A percentile compares a stretch with the other conserved stretches of the same genome.
These are phyloP conservation scores for Lepidopterella palustris DNA, from an alignment of 495 filamentous ascomycete genomes.

Conservation along the genomic window DNA sequence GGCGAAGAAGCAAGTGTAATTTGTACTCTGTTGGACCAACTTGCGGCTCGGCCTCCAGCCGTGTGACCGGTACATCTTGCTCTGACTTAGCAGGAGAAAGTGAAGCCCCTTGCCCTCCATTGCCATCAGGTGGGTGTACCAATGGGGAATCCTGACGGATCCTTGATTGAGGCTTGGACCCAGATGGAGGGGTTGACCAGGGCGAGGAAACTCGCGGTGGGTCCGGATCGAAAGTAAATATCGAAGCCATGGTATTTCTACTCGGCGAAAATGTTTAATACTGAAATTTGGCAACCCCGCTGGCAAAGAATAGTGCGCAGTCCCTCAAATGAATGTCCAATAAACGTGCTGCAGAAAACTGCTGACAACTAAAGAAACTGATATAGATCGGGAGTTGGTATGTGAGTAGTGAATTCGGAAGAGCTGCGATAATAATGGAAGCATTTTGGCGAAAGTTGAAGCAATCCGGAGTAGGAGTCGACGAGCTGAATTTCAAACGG, in stretches of 20 bases:
- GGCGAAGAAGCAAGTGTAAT: constrained; percentile 79
- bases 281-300: neutral
- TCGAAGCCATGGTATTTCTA: constrained; percentile 65
- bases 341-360: constrained; percentile 21
- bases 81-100: neutral
- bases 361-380: neutral
- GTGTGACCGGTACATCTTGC: constrained; percentile 61
- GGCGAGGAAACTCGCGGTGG: constrained; percentile 83
- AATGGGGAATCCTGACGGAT: constrained; percentile 14
- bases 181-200: constrained; percentile 57
- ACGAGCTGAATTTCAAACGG: neutral
- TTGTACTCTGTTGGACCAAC: constrained; percentile 96
- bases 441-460: constrained; percentile 42
- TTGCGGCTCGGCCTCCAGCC: constrained; percentile 84
- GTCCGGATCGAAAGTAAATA: constrained; percentile 90
- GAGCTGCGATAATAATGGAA: constrained; percentile 49
- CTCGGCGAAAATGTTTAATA: neutral
- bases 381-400: constrained; percentile 46
- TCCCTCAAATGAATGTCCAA: neutral
- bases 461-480: constrained; percentile 5
- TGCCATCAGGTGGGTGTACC: neutral
- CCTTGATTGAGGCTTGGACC: neutral
- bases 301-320: neutral
- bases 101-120: no score
- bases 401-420: constrained; percentile 46